Evolutionary conservation across 148 eudicot genomes (phyloP), one percentile per base, ranked within the genome.

Genomic region (Amaranthus cruentus): DNA sequence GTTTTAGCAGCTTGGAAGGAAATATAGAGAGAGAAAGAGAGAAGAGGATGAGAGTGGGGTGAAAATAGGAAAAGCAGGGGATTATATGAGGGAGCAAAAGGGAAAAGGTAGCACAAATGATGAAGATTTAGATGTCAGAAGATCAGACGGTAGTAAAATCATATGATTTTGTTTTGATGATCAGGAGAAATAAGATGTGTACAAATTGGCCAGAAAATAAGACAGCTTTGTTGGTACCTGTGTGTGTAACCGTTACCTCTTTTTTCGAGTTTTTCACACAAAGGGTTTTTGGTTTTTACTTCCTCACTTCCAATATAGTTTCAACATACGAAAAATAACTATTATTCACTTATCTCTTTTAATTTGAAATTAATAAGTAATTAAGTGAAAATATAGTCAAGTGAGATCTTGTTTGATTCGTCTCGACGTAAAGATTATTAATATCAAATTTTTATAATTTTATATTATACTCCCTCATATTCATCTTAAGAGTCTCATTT

Each of bases 61-160:
- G 38, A 7, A 55, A 7, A 3, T 4, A 15, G 38, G 21, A 38
- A 69, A 48, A 11, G 18, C 8, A 44, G 55, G 55, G 73, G 78
- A 55, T 38, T 68, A 5, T 75, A 75, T 47, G 64, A 21, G 9
- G 75, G 58, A 70, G 62, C 52, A 62, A 51, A 13, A 6, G 66
- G 55, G 13, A 18, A 58, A 65, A 14, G 15, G 11, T 1, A 21
- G 57, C 59, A 14, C 47, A 69, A 28, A 73, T 73, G 18, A 73
- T 73, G 44, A 69, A 71, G 75, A 77, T 65, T 63, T 59, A 12
- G 55, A 11, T 59, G 81, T 73, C 81, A 73, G 81, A 68, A 52
- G 47, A 78, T 78, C 69, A 47, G 47, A 78, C 77, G 81, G 81
- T 68, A 54, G 68, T 52, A 68, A 78, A n/a, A 42, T 9, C 8